Evolutionary conservation across 495 filamentous ascomycete genomes (phyloP), one percentile per base, ranked within the genome.

Genomic region (Halenospora varia): DNA sequence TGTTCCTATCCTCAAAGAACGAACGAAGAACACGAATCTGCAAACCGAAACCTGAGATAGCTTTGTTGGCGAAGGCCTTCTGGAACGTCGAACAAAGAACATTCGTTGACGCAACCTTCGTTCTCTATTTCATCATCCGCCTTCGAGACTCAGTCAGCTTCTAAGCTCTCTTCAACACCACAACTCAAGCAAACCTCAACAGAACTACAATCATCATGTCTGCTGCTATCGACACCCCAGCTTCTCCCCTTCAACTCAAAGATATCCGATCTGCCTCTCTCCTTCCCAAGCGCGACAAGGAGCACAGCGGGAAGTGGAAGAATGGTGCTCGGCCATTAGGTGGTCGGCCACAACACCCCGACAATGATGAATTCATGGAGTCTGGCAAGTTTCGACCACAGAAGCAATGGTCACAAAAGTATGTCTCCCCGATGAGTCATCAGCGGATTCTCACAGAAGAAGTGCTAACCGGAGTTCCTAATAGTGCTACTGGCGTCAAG

Each of bases 291-390:
- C 62, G 65, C n/a, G 57, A 63, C 35, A 65, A 65, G 25, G 60
- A 68, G 26, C 56, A 62, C 51, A 18, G 48, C 35, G 25, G 42
- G 50, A 68, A 68, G 44, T 68, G 65, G 65, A 22, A 18, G 17
- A 10, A 44, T 25, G 65, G 65, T 4, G n/a, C n/a, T 1, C 61
- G 60, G 10, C 53, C 60, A 8, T 18, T 25, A 13, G 44, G 47
- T 22, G 59, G 59, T 9, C n/a, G n/a, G n/a, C n/a, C n/a, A n/a
- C n/a, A n/a, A n/a, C 55, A 45, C 10, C 6, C 53, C n/a, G 20
- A 25, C 3, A 54, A 23, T 48, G 15, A n/a, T 17, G 10, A 22
- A 17, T 25, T 1, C 11, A 4, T 11, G 29, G 18, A 25, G 49
- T 53, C 23, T 26, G 23, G 22, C 11, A 40, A 53, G 50, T 10